phyloP scores from a whole-genome alignment of 345 rosid species.

The Excoecaria cochinchinensis region DNA sequence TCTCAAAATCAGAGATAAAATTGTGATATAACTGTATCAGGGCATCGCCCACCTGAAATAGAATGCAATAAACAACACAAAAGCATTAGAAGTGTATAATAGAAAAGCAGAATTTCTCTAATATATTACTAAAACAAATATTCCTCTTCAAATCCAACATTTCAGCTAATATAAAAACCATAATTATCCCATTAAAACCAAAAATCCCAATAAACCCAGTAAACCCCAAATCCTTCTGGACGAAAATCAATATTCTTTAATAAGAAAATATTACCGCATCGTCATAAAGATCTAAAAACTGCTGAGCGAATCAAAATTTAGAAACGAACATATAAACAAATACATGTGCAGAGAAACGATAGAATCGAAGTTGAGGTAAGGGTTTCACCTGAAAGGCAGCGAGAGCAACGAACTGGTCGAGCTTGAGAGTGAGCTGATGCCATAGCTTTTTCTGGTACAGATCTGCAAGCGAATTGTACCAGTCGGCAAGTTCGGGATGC shows the following conservation, averaged over 20 bases:
- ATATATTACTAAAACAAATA: not conserved
- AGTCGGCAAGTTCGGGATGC: conserved; percentile 84
- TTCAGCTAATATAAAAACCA: not conserved
- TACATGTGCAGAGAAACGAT: not conserved
- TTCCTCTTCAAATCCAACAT: not conserved
- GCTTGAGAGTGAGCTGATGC: conserved; percentile 98
- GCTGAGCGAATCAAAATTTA: not conserved
- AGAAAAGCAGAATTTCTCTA: not conserved
- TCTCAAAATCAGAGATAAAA: conserved; percentile 95
- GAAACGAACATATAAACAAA: not conserved
- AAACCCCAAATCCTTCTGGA: not conserved
- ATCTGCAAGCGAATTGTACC: conserved; percentile 89
- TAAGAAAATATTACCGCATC: not conserved
- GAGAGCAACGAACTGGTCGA: conserved; percentile 91
- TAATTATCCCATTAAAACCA: not conserved
- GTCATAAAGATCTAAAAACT: not conserved
- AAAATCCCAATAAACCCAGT: not conserved
- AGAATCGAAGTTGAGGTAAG: not conserved
- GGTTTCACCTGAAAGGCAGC: conserved; percentile 66
- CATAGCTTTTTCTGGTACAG: conserved; percentile 99
- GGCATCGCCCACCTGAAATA: conserved; percentile 85
- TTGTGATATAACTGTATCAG: conserved; percentile 84
- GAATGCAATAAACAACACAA: not conserved
- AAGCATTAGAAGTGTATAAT: not conserved
- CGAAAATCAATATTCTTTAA: not conserved